Conservation (phyloP, 1,284 basidiomycete species). For the Ceratobasidium sp. region DNA sequence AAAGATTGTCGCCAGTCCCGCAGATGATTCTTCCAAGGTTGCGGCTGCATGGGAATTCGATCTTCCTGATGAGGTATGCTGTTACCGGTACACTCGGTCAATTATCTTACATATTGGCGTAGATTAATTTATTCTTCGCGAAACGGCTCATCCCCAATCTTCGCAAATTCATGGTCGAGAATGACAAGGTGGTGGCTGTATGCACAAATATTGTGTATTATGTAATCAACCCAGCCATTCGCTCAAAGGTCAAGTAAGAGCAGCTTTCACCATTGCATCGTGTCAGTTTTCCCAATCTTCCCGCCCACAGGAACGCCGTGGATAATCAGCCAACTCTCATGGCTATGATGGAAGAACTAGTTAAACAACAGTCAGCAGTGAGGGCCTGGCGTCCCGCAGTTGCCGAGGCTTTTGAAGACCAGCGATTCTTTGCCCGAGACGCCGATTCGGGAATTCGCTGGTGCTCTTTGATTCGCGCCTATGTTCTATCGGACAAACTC, state of each 20-base stretch:
- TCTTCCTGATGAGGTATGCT: slow-evolving; percentile 45
- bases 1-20: slow-evolving; percentile 22
- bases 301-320: slow-evolving; percentile 61
- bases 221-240: slow-evolving; percentile 77
- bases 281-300: slow-evolving; percentile 10
- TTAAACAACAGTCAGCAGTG: slow-evolving; percentile 74
- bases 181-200: slow-evolving; percentile 78
- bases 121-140: slow-evolving; percentile 80
- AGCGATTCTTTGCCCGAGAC: slow-evolving; percentile 81
- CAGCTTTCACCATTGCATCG: slow-evolving; percentile 40
- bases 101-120: background rate
- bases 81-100: background rate
- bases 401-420: slow-evolving; percentile 83
- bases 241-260: slow-evolving; percentile 69
- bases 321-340: slow-evolving; percentile 73
- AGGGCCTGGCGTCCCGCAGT: slow-evolving; percentile 88
- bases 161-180: slow-evolving; percentile 81
- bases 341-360: slow-evolving; percentile 77
- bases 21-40: slow-evolving; percentile 35
- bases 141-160: slow-evolving; percentile 75
- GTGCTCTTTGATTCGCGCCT: slow-evolving; percentile 77
- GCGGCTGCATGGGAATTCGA: slow-evolving; percentile 38
- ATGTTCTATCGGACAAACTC: slow-evolving; percentile 88
- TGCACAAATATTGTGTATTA: slow-evolving; percentile 88
- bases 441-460: slow-evolving; percentile 67